Evolutionary conservation across 805 yeast species (phyloP), one percentile per base, ranked within the genome.

Genomic region (Sungouiella blattae): DNA sequence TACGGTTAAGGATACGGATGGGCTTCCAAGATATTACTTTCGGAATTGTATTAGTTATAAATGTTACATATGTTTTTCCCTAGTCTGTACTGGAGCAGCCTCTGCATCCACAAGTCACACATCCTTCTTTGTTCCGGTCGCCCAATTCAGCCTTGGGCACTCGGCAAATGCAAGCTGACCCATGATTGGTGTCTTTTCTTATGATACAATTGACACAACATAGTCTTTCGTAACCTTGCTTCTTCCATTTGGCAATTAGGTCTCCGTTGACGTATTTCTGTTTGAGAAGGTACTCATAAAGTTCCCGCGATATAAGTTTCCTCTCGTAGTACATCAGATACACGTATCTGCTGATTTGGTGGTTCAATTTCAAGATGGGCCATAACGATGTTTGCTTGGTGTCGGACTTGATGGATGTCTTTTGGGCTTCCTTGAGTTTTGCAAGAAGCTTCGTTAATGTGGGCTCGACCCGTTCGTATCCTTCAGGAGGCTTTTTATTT

Each of bases 151-250:
- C 72, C 45, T 77, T 70, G 1, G 96, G 95, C 2, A 88, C 95
- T 36, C 97, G 63, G 53, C 97, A 88, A 14, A 88, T 77, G 58
- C 97, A 88, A 0, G 87, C 75, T 5, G 77, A 72, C 27, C 48
- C 50, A 47, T 80, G 83, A 47, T 75, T 75, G 29, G 71, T 78
- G 42, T 83, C 87, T 25, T 58, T 58, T 18, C 69, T 69, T 49
- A 76, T 77, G 22, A 88, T 86, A 55, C 97, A 88, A 43, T 74
- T 71, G 40, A 88, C 57, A 55, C 97, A 88, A 53, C 97, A 88
- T 30, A 88, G 62, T 37, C 81, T 75, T 53, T 88, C 96, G 56
- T 88, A 88, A 7, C 96, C 96, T 51, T 76, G 80, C 51, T 80
- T 81, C 58, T 77, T 78, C 89, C 89, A 83, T 43, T 66, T 88